Conservation (phyloP, 306 rosid genomes). For the Dryas drummondii region DNA sequence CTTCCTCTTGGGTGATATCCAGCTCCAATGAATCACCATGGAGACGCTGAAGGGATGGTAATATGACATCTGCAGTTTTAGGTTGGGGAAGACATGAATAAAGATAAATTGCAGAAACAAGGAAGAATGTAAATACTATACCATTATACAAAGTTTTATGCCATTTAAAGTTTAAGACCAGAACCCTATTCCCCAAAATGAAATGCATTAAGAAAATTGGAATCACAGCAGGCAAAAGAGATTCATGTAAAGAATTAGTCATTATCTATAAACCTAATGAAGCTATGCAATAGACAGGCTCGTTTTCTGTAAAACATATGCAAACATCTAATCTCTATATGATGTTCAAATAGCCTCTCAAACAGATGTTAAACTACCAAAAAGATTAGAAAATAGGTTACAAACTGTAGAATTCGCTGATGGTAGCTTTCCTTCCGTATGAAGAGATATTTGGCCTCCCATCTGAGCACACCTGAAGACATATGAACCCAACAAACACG, state of each 20-base stretch:
- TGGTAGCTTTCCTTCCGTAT: constrained; percentile 62
- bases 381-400: constrained; percentile 11
- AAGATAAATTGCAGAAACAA: constrained; percentile 5
- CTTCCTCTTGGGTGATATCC: constrained; percentile 39
- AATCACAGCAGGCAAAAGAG: background rate
- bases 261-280: background rate
- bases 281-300: background rate
- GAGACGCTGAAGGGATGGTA: constrained; percentile 72
- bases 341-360: background rate
- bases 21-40: constrained; percentile 39
- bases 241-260: background rate
- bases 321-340: background rate
- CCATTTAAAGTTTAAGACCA: background rate
- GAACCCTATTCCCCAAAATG: background rate
- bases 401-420: constrained; percentile 59
- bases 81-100: constrained; percentile 7
- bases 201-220: background rate
- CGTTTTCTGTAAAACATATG: background rate
- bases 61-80: constrained; percentile 60
- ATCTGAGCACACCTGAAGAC: constrained; percentile 45
- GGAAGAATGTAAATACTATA: background rate
- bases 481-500: constrained; percentile 14
- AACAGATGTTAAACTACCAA: background rate
- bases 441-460: constrained; percentile 48
- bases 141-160: background rate